Evolutionary conservation across 192 early-diverging fungal genomes (phyloP), one percentile per base, ranked within the genome.

Genomic region (Geranomyces variabilis): DNA sequence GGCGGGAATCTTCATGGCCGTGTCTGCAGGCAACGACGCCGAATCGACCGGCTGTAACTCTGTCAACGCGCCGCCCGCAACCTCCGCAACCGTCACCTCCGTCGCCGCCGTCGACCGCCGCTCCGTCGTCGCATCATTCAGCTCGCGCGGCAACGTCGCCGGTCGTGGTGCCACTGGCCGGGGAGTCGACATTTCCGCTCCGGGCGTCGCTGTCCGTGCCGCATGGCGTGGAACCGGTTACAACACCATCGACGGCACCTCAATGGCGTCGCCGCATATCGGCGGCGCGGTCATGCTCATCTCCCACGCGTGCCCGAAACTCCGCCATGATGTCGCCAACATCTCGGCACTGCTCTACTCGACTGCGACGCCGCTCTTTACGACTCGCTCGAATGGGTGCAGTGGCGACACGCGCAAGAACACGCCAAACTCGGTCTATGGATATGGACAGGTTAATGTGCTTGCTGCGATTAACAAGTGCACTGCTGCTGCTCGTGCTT

Each of bases 141-240:
- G 43, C 29, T 67, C 66, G 24, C 46, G 66, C 22, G 66, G 66
- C 17, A n/a, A 22, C 48, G 66, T 67, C 24, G 12, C 36, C 36
- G 66, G 66, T 22, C 66, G 66, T 67, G 76, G 76, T 49, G 76
- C 86, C 46, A 67, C 63, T n/a, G 89, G 90, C 34, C 49, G 68
- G 47, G 91, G 89, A 55, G 84, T 91, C 46, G 73, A 79, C 61
- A 77, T 91, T 17, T 86, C 84, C 53, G 90, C 80, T 34, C 89
- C 89, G 1, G 89, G 89, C 36, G 75, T 77, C 1, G 71, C 71
- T 28, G 81, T 90, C 48, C 73, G 56, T 2, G 80, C 79, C 41
- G 51, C 80, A 29, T 83, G 75, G 73, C 65, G 74, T 29, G 17
- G 34, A 31, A 26, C 63, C 51, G 90, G 86, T 69, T 55, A n/a